Evolutionary conservation across 2,329 filamentous ascomycete species (phyloP), one percentile per base, ranked within the genome.

Genomic region (Stemphylium vesicarium): DNA sequence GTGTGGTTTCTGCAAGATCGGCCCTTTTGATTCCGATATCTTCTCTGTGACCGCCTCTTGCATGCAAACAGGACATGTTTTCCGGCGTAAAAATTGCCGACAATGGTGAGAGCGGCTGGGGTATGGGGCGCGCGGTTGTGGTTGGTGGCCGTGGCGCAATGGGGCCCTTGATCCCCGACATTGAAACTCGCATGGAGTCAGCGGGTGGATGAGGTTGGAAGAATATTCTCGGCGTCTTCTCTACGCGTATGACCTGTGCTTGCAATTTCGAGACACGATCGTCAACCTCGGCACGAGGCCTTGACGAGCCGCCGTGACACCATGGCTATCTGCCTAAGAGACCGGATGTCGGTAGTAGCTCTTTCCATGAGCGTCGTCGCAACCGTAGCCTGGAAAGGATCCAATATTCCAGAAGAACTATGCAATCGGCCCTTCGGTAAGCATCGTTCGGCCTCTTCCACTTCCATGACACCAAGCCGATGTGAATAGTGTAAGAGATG

Each of bases 101-200:
- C 18, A n/a, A 33, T 22, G 41, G 33, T 36, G 36, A 15, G 36
- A 15, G 40, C 44, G 31, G 39, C 50, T 55, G 18, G 47, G 42
- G 31, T 44, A 24, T 33, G 31, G 38, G 31, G 41, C 20, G 16
- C 18, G 18, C 5, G 35, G 39, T 50, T 46, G 47, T 16, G 36
- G 24, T 6, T 41, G 32, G 33, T 15, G 35, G 42, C 32, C 32
- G 53, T 52, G 47, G 43, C 47, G 44, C 32, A 9, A 15, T 8
- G 35, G 31, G 39, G 26, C 40, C 50, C 53, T 35, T 50, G 50
- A 51, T 41, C 45, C 53, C 50, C 26, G 41, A 59, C 37, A 26
- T 52, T 45, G 56, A 59, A 53, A 62, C 53, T 37, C 45, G 36
- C 32, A 26, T 26, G 29, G 37, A 35, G 38, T 53, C 40, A 37